A percentile compares a stretch with the other conserved stretches of the same genome.
Evolutionary conservation across 2,329 filamentous ascomycete species (phyloP).

Genomic region (Colletotrichum sp.): DNA sequence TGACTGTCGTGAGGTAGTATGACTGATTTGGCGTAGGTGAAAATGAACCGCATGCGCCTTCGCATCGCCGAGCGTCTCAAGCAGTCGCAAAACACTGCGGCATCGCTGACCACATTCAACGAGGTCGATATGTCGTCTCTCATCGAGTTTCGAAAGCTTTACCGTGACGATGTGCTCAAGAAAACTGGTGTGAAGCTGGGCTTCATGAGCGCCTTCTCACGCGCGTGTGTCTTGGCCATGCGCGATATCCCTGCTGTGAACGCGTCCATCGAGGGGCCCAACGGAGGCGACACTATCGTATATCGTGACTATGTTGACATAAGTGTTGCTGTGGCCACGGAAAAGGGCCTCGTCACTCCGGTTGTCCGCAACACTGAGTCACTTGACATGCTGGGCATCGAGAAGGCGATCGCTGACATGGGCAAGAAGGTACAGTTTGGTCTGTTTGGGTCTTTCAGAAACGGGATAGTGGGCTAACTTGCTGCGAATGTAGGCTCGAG

Average conservation of each 20-base stretch:
- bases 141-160: conserved; percentile 96
- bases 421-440: conserved; percentile 80
- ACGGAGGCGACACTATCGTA: conserved; percentile 95
- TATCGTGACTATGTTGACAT: conserved; percentile 99
- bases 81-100: conserved; percentile 98
- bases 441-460: not conserved
- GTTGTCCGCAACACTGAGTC: conserved; percentile 93
- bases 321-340: conserved; percentile 94
- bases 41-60: conserved; percentile 99
- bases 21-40: conserved; percentile 66
- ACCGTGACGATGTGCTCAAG: conserved; percentile 96
- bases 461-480: conserved; percentile 2
- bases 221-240: conserved; percentile 89
- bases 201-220: conserved; percentile 99
- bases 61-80: conserved; percentile 97
- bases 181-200: conserved; percentile 97
- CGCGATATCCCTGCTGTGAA: conserved; percentile 94
- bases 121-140: conserved; percentile 98
- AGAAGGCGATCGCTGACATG: conserved; percentile 89
- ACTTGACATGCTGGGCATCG: conserved; percentile 87
- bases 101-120: conserved; percentile 97
- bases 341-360: conserved; percentile 96
- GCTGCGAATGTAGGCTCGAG: conserved; percentile 70
- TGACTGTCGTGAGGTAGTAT: not conserved
- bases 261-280: conserved; percentile 94